Evolutionary conservation across 1,284 basidiomycete species (phyloP), one percentile per base, ranked within the genome.

Genomic region (Tilletia caries): DNA sequence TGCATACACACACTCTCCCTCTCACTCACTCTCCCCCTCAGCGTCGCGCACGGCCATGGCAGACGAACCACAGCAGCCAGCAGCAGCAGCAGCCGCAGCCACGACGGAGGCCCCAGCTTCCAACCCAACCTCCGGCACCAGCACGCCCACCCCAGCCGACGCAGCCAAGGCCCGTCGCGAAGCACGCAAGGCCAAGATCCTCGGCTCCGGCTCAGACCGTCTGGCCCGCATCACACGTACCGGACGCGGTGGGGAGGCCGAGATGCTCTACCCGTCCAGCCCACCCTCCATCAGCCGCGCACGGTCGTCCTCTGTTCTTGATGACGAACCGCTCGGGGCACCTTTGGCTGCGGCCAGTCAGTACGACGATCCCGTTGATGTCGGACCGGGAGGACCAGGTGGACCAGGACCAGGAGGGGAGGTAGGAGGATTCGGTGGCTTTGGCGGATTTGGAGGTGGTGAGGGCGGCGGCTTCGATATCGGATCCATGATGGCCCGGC

Each of bases 191-290:
- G 79, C 79, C 1, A 74, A 76, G 23, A 83, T 83, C 68, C 73
- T 82, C n/a, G 73, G 72, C 54, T 73, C 73, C 54, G 77, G 81
- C 29, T 76, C 74, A n/a, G 79, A 82, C 46, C 75, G 81, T 18
- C 73, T 83, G 2, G 80, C 80, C 12, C 71, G 79, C 60, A 82
- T 83, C 70, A 82, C 80, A 44, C 77, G 77, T 66, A 78, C 81
- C 3, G 81, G 81, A 15, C 71, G 81, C 25, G 81, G 81, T 0
- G 76, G 75, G 34, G 78, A 79, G 32, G 79, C 76, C 12, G 73
- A 71, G 3, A 71, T 68, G n/a, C 71, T 79, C 58, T 75, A 80
- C 48, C 69, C 76, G n/a, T 70, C 68, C 41, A 67, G 72, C 1
- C 68, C 73, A 1, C 66, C 67, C 18, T 65, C 68, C 23, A n/a